A percentile compares a stretch with the other conserved stretches of the same genome.
Evolutionary conservation across 1,139 yeast species (phyloP).

Genomic region (Hemisphaericaspora xylofermentans): DNA sequence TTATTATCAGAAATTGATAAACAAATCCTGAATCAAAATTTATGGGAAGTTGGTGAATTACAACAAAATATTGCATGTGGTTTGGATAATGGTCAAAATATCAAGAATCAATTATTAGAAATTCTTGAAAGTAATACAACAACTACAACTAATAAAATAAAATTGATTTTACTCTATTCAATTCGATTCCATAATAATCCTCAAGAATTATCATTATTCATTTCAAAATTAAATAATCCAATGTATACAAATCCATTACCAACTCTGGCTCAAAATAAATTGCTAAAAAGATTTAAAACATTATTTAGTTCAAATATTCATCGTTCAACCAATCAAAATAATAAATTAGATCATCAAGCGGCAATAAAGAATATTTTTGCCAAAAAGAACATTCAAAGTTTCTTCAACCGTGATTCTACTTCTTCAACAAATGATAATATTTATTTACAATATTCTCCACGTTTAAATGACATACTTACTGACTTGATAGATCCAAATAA

Average conservation of each 20-base stretch:
- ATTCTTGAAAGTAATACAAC: constrained; percentile 26
- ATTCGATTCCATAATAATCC: constrained; percentile 50
- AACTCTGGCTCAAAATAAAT: constrained; percentile 32
- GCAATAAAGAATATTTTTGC: constrained; percentile 27
- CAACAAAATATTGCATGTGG: constrained; percentile 83
- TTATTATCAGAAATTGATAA: constrained; percentile 82
- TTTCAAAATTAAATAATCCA: constrained; percentile 30
- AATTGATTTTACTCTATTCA: constrained; percentile 68
- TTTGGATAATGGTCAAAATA: constrained; percentile 33
- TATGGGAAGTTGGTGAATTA: constrained; percentile 86
- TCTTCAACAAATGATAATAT: constrained; percentile 43
- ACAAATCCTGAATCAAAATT: constrained; percentile 54
- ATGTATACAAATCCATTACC: constrained; percentile 29
- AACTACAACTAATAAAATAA: constrained; percentile 35
- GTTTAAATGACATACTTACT: constrained; percentile 50
- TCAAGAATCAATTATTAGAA: constrained; percentile 27
- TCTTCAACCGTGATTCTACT: constrained; percentile 25
- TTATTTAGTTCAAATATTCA: constrained; percentile 18
- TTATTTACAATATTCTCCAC: constrained; percentile 72
- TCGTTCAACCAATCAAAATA: constrained; percentile 2
- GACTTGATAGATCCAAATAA: constrained; percentile 20
- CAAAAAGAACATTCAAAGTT: constrained; percentile 26
- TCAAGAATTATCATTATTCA: constrained; percentile 24
- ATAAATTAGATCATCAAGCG: constrained; percentile 15
- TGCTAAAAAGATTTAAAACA: constrained; percentile 32